phyloP scores from a whole-genome alignment of 2,329 filamentous ascomycete genomes.

The Chaetomium sp. region DNA sequence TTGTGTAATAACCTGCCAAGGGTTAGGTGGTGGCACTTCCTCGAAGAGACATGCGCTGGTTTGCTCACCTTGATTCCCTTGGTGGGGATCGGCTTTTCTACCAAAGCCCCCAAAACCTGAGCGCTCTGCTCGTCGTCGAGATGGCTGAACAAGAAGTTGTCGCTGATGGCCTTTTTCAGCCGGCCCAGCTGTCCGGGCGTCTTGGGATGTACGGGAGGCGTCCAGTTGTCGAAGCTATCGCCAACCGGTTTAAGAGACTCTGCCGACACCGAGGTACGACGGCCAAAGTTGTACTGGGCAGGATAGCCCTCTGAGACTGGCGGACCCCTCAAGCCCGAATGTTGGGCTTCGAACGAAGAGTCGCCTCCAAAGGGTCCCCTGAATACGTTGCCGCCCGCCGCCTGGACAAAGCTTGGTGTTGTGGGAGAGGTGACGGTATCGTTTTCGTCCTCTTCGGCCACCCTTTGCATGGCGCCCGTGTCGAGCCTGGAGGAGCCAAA shows the following conservation, averaged over 20 bases:
- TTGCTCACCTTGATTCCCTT: conserved; percentile 71
- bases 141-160: conserved; percentile 93
- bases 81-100: conserved; percentile 93
- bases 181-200: conserved; percentile 76
- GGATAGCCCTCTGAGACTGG: conserved; percentile 73
- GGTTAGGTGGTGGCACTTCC: conserved; percentile 6
- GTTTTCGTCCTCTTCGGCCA: conserved; percentile 83
- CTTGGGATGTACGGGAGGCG: conserved; percentile 83
- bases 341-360: conserved; percentile 49
- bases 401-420: conserved; percentile 57
- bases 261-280: conserved; percentile 93
- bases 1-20: conserved; percentile 82
- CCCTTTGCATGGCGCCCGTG: conserved; percentile 49
- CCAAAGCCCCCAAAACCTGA: conserved; percentile 84
- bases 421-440: conserved; percentile 77
- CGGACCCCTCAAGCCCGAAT: conserved; percentile 49
- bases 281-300: conserved; percentile 88
- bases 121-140: conserved; percentile 89
- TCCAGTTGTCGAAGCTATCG: conserved; percentile 84
- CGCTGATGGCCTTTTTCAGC: conserved; percentile 77
- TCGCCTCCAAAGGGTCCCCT: conserved; percentile 58
- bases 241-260: conserved; percentile 91
- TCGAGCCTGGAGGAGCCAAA: conserved; percentile 61
- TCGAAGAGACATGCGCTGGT: background rate
- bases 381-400: conserved; percentile 46